These are phyloP conservation scores for Picea abies DNA, from an alignment of 83 land plant species.

Conservation along the genomic window DNA sequence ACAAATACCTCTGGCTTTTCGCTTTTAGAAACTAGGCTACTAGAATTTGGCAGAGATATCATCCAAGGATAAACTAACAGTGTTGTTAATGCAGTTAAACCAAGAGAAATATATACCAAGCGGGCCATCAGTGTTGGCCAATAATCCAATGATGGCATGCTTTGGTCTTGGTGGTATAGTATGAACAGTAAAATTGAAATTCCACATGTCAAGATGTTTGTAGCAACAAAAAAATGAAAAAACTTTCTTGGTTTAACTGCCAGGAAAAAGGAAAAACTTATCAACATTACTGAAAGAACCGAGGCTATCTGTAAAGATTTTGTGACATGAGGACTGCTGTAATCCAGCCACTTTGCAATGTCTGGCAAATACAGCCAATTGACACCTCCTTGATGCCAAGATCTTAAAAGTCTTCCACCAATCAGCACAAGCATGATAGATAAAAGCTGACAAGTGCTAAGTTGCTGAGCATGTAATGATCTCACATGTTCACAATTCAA, in stretches of 20 bases:
- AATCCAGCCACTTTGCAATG: constrained; percentile 77
- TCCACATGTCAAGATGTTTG: constrained; percentile 28
- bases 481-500: neutral
- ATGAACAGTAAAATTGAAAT: constrained; percentile 51
- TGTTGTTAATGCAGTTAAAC: constrained; percentile 30
- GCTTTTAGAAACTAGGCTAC: neutral
- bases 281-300: constrained; percentile 32
- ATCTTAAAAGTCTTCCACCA: constrained; percentile 74
- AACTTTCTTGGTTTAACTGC: constrained; percentile 17
- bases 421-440: constrained; percentile 44
- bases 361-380: constrained; percentile 89
- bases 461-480: neutral
- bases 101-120: constrained; percentile 48
- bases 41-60: constrained; percentile 26
- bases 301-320: constrained; percentile 40
- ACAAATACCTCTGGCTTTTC: constrained; percentile 4
- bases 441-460: constrained; percentile 18
- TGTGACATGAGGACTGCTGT: constrained; percentile 31
- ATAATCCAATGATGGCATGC: constrained; percentile 23
- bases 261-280: constrained; percentile 32
- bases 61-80: constrained; percentile 60
- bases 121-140: constrained; percentile 50
- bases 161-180: constrained; percentile 22
- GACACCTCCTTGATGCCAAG: constrained; percentile 98
- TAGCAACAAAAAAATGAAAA: constrained; percentile 23